phyloP scores from a whole-genome alignment of 2,329 filamentous ascomycete species.

The Cytospora piceicola region DNA sequence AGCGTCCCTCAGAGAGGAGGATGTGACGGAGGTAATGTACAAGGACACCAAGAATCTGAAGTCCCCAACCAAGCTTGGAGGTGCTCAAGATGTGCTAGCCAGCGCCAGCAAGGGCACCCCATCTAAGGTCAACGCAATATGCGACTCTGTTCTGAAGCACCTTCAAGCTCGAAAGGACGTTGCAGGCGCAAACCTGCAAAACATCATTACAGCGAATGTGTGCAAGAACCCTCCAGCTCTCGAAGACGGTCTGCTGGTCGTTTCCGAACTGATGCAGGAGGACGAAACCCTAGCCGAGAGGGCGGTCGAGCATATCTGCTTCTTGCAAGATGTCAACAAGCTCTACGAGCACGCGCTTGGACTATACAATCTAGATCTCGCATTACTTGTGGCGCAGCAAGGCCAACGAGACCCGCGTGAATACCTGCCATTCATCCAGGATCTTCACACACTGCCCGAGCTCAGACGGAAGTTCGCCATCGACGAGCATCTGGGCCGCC shows the following conservation, averaged over 20 bases:
- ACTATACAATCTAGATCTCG: constrained; percentile 87
- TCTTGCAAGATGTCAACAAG: constrained; percentile 89
- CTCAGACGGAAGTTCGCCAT: constrained; percentile 79
- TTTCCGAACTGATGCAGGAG: constrained; percentile 73
- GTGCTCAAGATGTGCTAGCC: constrained; percentile 8
- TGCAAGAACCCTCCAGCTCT: constrained; percentile 92
- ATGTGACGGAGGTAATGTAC: constrained; percentile 93
- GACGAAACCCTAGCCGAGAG: constrained; percentile 77
- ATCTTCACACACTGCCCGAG: constrained; percentile 73
- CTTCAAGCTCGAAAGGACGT: constrained; percentile 63
- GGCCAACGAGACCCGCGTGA: constrained; percentile 94
- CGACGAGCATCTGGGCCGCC: constrained; percentile 81
- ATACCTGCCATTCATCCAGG: constrained; percentile 92
- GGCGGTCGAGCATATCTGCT: constrained; percentile 96
- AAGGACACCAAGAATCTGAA: constrained; percentile 71
- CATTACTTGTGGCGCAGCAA: constrained; percentile 89
- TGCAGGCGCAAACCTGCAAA: constrained; percentile 68
- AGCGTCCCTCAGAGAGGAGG: constrained; percentile 84
- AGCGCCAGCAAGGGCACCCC: constrained; percentile 28
- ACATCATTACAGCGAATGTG: constrained; percentile 91
- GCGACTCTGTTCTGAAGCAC: constrained; percentile 76
- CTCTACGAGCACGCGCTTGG: constrained; percentile 90
- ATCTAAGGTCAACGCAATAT: constrained; percentile 84
- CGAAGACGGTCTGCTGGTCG: constrained; percentile 79
- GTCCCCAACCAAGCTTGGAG: constrained; percentile 3